Evolutionary conservation across 768 basidiomycete species (phyloP), one percentile per base, ranked within the genome.

Genomic region (Lepiota subincarnata): DNA sequence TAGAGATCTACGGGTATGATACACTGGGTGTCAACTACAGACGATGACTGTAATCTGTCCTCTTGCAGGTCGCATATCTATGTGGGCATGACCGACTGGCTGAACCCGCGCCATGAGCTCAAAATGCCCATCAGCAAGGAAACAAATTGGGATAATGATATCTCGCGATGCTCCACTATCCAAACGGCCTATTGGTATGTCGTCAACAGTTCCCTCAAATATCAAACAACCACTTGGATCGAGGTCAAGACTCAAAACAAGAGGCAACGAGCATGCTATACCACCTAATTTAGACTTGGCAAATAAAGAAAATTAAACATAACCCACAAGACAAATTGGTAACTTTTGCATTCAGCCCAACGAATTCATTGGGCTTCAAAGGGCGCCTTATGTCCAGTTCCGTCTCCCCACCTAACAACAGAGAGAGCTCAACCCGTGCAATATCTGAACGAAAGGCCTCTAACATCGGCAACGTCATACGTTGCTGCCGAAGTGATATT

Each of bases 391-490:
- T 76, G 37, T 66, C 70, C 18, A 64, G 61, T 22, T 66, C 58
- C 45, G 55, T 60, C 28, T 54, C 58, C 11, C 64, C 64, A 52
- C 73, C 70, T 22, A 58, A 55, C 13, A 60, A 62, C 37, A 92
- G 66, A 0, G 74, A 74, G 57, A 96, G 62, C 3, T 76, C 67
- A 22, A 96, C 72, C 5, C 73, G 75, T 10, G 85, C 80, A 6
- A 79, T 74, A 60, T 93, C 86, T 34, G 80, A 79, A 22, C 85
- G 84, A 37, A 97, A 68, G 19, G 81, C 78, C 48, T 91, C 84
- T 13, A 97, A 71, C 88, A 97, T 93, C 0, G 80, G 81, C 44
- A 81, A 63, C 3, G 90, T 84, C 71, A 98, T 78, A 13, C 85
- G 73, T 57, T 95, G 89, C 41, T 81, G 77, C 51, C 95, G 77